Base-by-base conservation (phyloP, 2,329 filamentous ascomycete genomes). In the Aureobasidium sp. region DNA sequence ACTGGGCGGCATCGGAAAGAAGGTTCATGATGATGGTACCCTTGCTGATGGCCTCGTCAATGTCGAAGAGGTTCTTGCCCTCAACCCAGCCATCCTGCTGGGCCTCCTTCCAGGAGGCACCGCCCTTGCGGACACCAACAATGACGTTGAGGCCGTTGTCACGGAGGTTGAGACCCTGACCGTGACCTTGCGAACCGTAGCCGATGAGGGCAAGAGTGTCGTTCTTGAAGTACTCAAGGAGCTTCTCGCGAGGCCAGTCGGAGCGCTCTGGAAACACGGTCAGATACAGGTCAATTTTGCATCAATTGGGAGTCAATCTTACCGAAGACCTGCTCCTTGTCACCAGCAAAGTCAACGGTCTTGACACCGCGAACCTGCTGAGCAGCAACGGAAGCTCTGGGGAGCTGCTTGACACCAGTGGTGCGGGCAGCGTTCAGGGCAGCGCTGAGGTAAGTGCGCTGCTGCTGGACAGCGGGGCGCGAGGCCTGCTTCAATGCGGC, bases 141-240 rank as follows among this genome's bases (percentile, higher is more conserved):
- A 99, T 97, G 80, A 99, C 94, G 79, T 97, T 97, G 71, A 99
- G 86, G 77, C 94, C 94, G 82, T 99, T 97, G 86, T 99, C 94
- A 80, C 94, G 93, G 77, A 99, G 89, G 86, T 99, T 99, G 67
- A 99, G 90, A 77, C 94, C 95, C 83, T 99, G 94, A 70, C 94
- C 94, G 85, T 99, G 94, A 73, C 94, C 94, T 83, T 97, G 92
- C 67, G 92, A 97, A 73, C 87, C 94, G 81, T 99, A 99, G 77
- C 94, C 94, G 79, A 99, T 99, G 75, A 99, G 89, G 75, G 94
- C 94, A 72, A 99, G 90, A 70, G 93, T 97, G 80, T 99, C 94
- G 81, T 99, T 86, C 86, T 97, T 97, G 90, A 99, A 99, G 88
- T 93, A 99, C 68, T 97, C 91, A 76, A 94, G 83, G 76, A 99